Base-by-base conservation (phyloP, 2,329 filamentous ascomycete species). In the Trematosphaeria pertusa region DNA sequence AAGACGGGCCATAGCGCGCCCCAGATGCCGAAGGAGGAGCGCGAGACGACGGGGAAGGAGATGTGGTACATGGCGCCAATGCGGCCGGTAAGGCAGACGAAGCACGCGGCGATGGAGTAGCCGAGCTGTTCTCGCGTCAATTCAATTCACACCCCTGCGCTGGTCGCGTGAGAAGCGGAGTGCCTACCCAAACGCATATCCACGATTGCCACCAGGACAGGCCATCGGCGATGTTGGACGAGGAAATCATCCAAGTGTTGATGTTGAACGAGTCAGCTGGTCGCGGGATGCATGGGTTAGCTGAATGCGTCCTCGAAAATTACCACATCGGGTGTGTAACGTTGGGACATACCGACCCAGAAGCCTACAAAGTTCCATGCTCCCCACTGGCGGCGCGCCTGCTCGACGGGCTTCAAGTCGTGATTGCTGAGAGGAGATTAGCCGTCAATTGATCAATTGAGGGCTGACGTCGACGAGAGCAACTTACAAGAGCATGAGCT, bases 181-280 rank as follows among this genome's bases (percentile, higher is more conserved):
- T 7, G 12, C 7, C 4, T 56, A 65, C 75, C 87, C 91, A 93
- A 33, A 96, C 89, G 64, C 88, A 91, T n/a, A 74, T 56, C 72
- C 71, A 75, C 2, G 89, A 87, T 74, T 96, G 90, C 91, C 91
- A 96, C 91, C 91, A 96, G 6, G 89, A 89, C 17, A 95, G 78
- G 10, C 90, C 89, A 37, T 75, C 78, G 1, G 87, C 82, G 24
- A 95, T 89, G 83, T 91, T 91, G 28, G 88, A 86, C 1, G 88
- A 90, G 0, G 89, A 88, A 53, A 95, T 94, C 89, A 95, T 96
- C 91, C 90, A 95, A 1, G 90, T 94, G 72, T 93, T 94, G 63
- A 74, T 73, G 52, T 74, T 74, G 61, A 74, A 74, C 2, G 70
- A 73, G 74, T 84, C 56, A 36, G 64, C 63, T 64, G 47, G 56